Evolutionary conservation across 2,329 filamentous ascomycete species (phyloP).

Genomic region (Ceratocystis harringtonii): DNA sequence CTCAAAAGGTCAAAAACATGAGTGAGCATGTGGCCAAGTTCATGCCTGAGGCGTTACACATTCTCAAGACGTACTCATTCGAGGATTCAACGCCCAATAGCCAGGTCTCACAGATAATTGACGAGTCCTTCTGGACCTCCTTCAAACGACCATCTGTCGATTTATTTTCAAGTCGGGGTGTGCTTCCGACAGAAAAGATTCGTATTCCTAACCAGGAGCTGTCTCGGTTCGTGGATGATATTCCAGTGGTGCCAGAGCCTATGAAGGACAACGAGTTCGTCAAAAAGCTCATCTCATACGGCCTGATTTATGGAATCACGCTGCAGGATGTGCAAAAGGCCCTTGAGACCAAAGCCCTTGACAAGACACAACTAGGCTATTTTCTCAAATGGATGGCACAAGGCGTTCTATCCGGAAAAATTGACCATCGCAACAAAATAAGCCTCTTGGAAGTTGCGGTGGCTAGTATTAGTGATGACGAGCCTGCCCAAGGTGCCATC

Average conservation of each 20-base stretch:
- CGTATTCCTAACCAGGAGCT: conserved; percentile 56
- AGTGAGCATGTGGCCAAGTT: conserved; percentile 50
- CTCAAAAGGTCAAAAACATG: conserved; percentile 37
- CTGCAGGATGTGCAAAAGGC: conserved; percentile 74
- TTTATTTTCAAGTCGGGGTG: conserved; percentile 72
- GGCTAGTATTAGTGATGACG: conserved; percentile 47
- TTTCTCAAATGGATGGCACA: conserved; percentile 74
- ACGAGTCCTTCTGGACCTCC: conserved; percentile 92
- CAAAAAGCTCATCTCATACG: conserved; percentile 65
- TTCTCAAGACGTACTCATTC: conserved; percentile 76
- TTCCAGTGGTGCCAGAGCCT: conserved; percentile 69
- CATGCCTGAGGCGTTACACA: conserved; percentile 66
- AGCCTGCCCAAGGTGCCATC: conserved; percentile 49
- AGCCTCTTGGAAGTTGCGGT: conserved; percentile 66
- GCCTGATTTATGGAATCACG: conserved; percentile 74
- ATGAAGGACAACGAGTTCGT: conserved; percentile 64
- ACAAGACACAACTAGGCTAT: conserved; percentile 59
- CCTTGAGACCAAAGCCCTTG: conserved; percentile 67
- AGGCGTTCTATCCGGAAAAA: conserved; percentile 54
- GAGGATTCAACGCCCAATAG: conserved; percentile 77
- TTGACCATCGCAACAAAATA: conserved; percentile 53
- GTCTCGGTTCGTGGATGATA: conserved; percentile 65
- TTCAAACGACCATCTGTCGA: conserved; percentile 72
- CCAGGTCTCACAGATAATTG: conserved; percentile 71
- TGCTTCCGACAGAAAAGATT: conserved; percentile 70